Percentiles rank a stretch among this genome's conserved stretches.
Conservation (phyloP, 2,329 filamentous ascomycete species). For the Monosporascus sp. region DNA sequence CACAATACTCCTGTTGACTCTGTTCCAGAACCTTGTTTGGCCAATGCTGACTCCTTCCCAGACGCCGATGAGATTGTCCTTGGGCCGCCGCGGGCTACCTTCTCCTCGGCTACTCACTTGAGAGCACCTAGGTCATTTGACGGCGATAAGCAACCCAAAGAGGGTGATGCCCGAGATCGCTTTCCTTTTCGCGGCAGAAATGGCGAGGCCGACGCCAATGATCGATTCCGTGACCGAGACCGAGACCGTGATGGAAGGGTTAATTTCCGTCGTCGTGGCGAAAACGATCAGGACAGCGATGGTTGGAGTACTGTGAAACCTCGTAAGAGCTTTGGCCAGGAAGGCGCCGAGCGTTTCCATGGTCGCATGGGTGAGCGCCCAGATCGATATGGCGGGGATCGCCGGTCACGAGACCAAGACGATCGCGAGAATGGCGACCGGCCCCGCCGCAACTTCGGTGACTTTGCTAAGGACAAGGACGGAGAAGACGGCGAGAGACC, state of each 20-base stretch:
- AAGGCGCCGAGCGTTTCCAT: constrained; percentile 67
- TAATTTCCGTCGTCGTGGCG: constrained; percentile 48
- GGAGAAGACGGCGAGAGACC: constrained; percentile 49
- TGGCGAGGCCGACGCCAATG: constrained; percentile 41
- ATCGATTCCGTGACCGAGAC: constrained; percentile 32
- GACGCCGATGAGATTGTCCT: constrained; percentile 78
- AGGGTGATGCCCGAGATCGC: constrained; percentile 50
- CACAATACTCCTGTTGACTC: not conserved
- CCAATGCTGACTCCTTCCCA: constrained; percentile 32
- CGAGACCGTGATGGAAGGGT: constrained; percentile 45
- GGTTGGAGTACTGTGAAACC: constrained; percentile 72
- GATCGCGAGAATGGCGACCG: constrained; percentile 53
- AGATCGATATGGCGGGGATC: constrained; percentile 36
- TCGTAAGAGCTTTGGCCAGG: constrained; percentile 67
- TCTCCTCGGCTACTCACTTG: constrained; percentile 67
- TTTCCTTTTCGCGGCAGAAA: constrained; percentile 54
- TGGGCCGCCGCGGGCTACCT: constrained; percentile 76
- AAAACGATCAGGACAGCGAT: constrained; percentile 58
- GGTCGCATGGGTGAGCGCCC: constrained; percentile 56
- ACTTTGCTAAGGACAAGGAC: constrained; percentile 40
- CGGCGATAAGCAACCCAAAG: constrained; percentile 49
- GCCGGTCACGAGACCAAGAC: constrained; percentile 37
- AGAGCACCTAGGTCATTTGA: constrained; percentile 46
- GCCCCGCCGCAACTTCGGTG: constrained; percentile 45
- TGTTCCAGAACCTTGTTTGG: constrained; percentile 8